Percentiles rank a stretch among this genome's conserved stretches.
These are phyloP conservation scores for Hypomontagnella submonticulosa DNA, from an alignment of 495 filamentous ascomycete species.

Conservation along the genomic window DNA sequence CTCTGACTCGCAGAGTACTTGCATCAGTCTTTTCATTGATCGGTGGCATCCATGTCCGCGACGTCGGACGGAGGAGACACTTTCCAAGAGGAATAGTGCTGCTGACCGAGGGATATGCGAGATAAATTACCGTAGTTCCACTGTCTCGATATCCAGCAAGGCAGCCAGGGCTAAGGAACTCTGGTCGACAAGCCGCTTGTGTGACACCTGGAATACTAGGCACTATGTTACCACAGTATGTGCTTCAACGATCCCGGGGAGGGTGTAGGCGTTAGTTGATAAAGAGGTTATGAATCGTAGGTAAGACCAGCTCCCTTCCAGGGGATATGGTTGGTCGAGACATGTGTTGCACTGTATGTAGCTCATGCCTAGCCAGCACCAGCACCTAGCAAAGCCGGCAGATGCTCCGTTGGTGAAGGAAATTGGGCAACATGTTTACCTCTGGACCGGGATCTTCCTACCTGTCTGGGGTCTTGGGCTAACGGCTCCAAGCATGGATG, in stretches of 20 bases:
- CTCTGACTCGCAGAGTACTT: constrained; percentile 46
- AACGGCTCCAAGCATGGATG: constrained; percentile 44
- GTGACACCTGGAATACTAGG: constrained; percentile 11
- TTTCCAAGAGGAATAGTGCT: constrained; percentile 37
- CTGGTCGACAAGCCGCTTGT: constrained; percentile 25
- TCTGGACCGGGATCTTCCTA: constrained; percentile 37
- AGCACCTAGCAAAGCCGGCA: constrained; percentile 27
- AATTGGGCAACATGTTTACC: constrained; percentile 37
- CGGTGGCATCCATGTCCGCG: constrained; percentile 39
- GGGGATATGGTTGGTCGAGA: constrained; percentile 37
- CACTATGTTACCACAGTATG: constrained; percentile 28
- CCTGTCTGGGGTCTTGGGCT: constrained; percentile 34
- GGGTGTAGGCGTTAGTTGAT: constrained; percentile 33
- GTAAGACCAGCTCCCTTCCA: constrained; percentile 34
- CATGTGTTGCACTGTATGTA: constrained; percentile 41
- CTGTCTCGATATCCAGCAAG: constrained; percentile 10
- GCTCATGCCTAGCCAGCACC: constrained; percentile 13
- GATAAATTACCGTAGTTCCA: constrained; percentile 39
- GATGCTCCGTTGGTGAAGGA: constrained; percentile 40
- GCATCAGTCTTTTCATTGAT: constrained; percentile 32
- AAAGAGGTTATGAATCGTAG: constrained; percentile 32
- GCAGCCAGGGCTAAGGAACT: constrained; percentile 18
- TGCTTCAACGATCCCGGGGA: constrained; percentile 33
- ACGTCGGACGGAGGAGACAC: constrained; percentile 26
- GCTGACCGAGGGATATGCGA: constrained; percentile 38